A percentile compares a stretch with the other conserved stretches of the same genome.
Conservation (phyloP, 1,284 basidiomycete species). For the Ganoderma resinaceum region DNA sequence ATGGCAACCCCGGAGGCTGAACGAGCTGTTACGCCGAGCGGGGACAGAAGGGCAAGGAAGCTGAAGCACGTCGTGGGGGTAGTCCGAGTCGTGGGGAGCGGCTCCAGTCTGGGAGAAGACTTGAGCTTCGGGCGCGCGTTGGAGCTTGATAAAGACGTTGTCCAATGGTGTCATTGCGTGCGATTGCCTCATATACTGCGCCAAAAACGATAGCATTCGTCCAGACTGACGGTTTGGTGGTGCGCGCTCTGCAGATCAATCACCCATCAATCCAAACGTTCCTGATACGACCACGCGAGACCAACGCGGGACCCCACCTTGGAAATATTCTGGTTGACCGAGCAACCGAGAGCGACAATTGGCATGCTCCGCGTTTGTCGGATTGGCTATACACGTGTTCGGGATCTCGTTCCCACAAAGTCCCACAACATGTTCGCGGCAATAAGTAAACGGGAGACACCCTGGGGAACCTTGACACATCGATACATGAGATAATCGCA, state of each 20-base stretch:
- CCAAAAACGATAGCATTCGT: not conserved
- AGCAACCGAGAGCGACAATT: not conserved
- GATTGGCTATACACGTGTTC: not conserved
- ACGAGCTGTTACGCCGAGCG: not conserved
- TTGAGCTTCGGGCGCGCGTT: not conserved
- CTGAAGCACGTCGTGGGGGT: not conserved
- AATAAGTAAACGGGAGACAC: not conserved
- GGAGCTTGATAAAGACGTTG: not conserved
- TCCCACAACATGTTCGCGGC: not conserved
- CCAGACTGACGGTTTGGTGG: not conserved
- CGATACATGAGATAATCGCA: too few relatives aligned
- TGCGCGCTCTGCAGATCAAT: slow-evolving; percentile 2
- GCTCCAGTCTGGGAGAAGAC: not conserved
- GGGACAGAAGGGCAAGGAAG: not conserved
- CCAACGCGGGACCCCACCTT: not conserved
- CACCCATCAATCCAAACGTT: not conserved
- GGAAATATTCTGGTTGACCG: not conserved
- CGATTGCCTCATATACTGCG: slow-evolving; percentile 8
- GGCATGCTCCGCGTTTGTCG: not conserved
- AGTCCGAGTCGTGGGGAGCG: not conserved
- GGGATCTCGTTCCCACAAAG: not conserved
- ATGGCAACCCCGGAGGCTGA: not conserved
- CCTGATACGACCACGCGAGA: not conserved
- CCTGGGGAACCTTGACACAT: not conserved
- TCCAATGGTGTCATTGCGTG: not conserved